Base-by-base conservation (phyloP, 2,329 filamentous ascomycete genomes). In the Claviceps sp. region DNA sequence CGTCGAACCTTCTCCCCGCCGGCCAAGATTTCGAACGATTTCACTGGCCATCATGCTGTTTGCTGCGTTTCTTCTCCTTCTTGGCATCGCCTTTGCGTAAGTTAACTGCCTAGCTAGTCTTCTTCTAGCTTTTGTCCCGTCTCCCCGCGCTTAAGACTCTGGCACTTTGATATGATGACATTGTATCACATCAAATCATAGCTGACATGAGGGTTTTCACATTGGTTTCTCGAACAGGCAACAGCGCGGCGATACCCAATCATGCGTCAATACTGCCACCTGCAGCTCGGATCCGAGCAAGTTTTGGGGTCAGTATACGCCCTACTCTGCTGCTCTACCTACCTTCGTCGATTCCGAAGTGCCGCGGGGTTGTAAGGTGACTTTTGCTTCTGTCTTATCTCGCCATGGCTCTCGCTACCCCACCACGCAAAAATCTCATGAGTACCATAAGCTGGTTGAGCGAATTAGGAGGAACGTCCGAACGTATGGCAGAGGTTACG, bases 391-490 rank as follows among this genome's bases (percentile, higher is more conserved):
- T 61, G 72, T 90, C 22, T 75, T 96, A 47, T 89, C 88, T 22
- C 82, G 90, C 2, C 90, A 96, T 64, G 90, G 89, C 47, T 86
- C 87, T 40, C 79, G 90, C 50, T 85, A 88, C 62, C 90, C 90
- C 1, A 95, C 89, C 0, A 61, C 69, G 11, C 71, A 72, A 57
- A 94, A 90, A 70, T 78, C 82, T 1, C 62, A 65, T 9, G 62
- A 65, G 6, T 95, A 95, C 68, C 75, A 72, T 39, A 66, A 70
- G 4, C 74, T 86, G 8, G 72, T 95, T 50, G 64, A 74, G 29
- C 77, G 77, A 47, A 84, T 96, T 54, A 80, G 90, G 54, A 64
- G 64, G 45, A 64, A 60, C 39, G 72, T 72, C 9, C 75, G 72
- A 1, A 68, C 71, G 20, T 91, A 86, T 61, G 75, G 76, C 7